Base-by-base conservation (phyloP, 805 yeast genomes). In the Metschnikowia anglica region DNA sequence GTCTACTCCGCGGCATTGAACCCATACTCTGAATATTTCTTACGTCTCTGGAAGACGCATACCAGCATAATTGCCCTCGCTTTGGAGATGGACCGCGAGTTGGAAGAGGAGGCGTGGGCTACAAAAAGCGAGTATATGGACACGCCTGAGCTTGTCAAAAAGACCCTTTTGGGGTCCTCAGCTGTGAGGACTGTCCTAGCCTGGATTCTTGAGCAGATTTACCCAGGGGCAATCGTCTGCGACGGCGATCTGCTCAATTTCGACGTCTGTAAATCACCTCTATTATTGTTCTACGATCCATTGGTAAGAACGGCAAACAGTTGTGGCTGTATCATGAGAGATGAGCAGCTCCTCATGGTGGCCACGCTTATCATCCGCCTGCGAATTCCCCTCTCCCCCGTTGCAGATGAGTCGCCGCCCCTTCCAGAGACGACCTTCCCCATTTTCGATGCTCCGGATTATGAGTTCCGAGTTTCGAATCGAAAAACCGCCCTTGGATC, bases 21-120 rank as follows among this genome's bases (percentile, higher is more conserved):
- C 53, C 93, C 93, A 16, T 85, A 81, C 53, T 55, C 80, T 35
- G 75, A 76, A 16, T 68, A 72, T 35, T 75, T 81, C 46, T 62
- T 83, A 8, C 76, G 77, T 35, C 55, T 79, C 5, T 85, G 93
- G 91, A 81, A 82, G 52, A 72, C 77, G 31, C 78, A 80, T 52
- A 81, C 89, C 2, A 73, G 73, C 45, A 70, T 81, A 2, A 71
- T 85, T 1, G 59, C 77, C 8, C 60, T 80, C 6, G 87, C 88
- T 0, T 61, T 85, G 5, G 85, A 81, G 52, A 64, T 68, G 39
- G 76, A 70, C 52, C 55, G 73, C 32, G 55, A 65, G 32, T 48
- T 66, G 19, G 73, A 67, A 38, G 53, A 55, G 39, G 57, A 59
- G 38, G 57, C 59, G 25, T 58, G 64, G 46, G 60, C 57, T 29